Evolutionary conservation across 2,329 filamentous ascomycete species (phyloP).

Genomic region (Ceratocystis lukuohia): DNA sequence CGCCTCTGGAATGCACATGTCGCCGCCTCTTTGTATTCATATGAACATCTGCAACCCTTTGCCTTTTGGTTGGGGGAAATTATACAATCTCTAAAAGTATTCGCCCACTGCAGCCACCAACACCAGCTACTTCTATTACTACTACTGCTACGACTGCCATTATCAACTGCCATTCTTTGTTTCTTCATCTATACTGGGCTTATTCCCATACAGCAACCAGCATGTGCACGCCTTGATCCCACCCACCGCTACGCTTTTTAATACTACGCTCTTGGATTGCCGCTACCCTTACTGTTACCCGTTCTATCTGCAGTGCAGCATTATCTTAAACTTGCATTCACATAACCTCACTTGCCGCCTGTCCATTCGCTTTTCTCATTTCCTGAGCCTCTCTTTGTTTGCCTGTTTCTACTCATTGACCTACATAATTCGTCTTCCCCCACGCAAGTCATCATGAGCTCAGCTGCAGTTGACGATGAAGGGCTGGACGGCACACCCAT

Average conservation of each 20-base stretch:
- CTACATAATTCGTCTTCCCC: background rate
- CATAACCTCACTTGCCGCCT: conserved; percentile 8
- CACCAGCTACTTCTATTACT: background rate
- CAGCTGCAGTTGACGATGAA: conserved; percentile 28
- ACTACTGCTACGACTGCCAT: background rate
- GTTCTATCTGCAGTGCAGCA: conserved; percentile 8
- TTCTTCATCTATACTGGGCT: background rate
- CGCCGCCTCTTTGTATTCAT: conserved; percentile 14
- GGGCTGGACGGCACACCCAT: conserved; percentile 66
- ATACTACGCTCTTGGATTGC: background rate
- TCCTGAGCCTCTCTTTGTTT: background rate
- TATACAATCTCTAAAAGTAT: background rate
- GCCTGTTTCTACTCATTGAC: background rate
- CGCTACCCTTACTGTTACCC: background rate
- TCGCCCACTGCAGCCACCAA: background rate
- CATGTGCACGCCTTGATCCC: conserved; percentile 6
- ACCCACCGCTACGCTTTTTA: background rate
- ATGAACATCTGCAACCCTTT: conserved; percentile 3
- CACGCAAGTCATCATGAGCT: conserved; percentile 17
- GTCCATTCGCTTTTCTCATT: background rate
- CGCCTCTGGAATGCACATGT: conserved; percentile 16
- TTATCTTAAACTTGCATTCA: conserved; percentile 13
- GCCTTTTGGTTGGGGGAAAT: background rate
- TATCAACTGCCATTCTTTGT: background rate
- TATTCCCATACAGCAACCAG: background rate